These are phyloP conservation scores for Lipomyces sp. DNA, from an alignment of 805 yeast genomes.

Conservation along the genomic window DNA sequence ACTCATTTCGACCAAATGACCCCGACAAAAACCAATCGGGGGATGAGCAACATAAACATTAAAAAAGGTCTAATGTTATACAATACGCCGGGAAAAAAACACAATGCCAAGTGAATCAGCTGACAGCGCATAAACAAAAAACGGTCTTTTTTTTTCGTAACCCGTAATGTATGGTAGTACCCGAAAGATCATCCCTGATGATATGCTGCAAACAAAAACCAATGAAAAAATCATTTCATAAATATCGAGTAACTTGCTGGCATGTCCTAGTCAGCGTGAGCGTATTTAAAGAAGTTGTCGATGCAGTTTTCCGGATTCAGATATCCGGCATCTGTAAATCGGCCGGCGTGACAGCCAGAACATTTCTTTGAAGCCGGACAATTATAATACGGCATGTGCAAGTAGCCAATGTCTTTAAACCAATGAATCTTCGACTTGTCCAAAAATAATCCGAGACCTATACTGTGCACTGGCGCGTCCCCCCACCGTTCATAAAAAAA, in stretches of 20 bases:
- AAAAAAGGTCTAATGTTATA: too few relatives aligned
- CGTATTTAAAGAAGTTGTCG: conserved; percentile 64
- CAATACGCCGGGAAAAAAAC: too few relatives aligned
- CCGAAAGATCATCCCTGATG: not conserved
- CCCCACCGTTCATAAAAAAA: conserved; percentile 94
- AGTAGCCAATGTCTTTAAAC: conserved; percentile 84
- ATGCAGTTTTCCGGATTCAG: conserved; percentile 74
- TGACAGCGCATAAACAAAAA: too few relatives aligned
- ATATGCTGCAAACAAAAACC: not conserved
- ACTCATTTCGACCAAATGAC: too few relatives aligned
- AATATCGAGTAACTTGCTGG: not conserved
- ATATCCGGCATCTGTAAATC: conserved; percentile 57
- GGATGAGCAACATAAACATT: too few relatives aligned
- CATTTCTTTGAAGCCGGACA: conserved; percentile 70
- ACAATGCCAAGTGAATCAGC: too few relatives aligned
- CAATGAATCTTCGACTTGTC: conserved; percentile 73
- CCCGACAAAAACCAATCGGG: too few relatives aligned
- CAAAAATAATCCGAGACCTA: conserved; percentile 75
- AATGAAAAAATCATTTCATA: not conserved
- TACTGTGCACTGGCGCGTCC: conserved; percentile 86
- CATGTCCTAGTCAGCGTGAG: conserved; percentile 27
- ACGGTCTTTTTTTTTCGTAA: too few relatives aligned
- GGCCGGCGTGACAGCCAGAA: conserved; percentile 57
- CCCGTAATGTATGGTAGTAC: not conserved
- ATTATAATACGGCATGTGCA: conserved; percentile 73